These are phyloP conservation scores for Phytophthora ohioensis DNA, from an alignment of 352 stramenopile genomes.

Conservation along the genomic window DNA sequence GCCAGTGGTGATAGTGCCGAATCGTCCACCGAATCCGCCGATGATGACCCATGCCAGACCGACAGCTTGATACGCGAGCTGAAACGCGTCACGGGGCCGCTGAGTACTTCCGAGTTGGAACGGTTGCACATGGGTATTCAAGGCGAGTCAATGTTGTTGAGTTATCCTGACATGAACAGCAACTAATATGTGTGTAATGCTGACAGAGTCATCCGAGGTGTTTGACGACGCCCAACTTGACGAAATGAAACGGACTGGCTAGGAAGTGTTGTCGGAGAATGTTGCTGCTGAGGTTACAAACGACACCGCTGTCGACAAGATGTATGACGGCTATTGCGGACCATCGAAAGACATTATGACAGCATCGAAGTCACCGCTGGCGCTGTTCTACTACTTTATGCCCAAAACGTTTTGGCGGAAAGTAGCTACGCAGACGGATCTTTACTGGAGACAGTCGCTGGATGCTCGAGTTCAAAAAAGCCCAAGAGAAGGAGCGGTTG, in stretches of 20 bases:
- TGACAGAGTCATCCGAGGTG: conserved; percentile 20
- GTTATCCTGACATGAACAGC: conserved; percentile 2
- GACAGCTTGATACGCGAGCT: not conserved
- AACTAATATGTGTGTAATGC: conserved; percentile 10
- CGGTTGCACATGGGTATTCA: conserved; percentile 11
- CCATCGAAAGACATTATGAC: conserved; percentile 1
- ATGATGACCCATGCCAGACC: not conserved
- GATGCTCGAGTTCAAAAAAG: not conserved
- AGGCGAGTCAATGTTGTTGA: not conserved
- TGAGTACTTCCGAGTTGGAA: not conserved
- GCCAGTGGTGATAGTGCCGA: not conserved
- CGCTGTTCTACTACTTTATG: conserved; percentile 21
- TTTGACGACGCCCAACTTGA: conserved; percentile 2
- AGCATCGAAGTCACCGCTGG: not conserved
- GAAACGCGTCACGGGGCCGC: not conserved
- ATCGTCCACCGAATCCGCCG: not conserved
- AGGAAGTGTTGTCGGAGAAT: conserved; percentile 4
- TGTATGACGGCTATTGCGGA: conserved; percentile 7
- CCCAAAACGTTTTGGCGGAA: conserved; percentile 22
- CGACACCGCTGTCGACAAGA: not conserved
- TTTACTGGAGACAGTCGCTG: conserved; percentile 9
- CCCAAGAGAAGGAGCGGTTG: not conserved
- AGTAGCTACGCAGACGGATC: conserved; percentile 1
- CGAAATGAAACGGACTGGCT: conserved; percentile 6
- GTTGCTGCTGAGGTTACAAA: not conserved